Evolutionary conservation across 257 asterid genomes (phyloP), one percentile per base, ranked within the genome.

Genomic region (Thymus quinquecostatus): DNA sequence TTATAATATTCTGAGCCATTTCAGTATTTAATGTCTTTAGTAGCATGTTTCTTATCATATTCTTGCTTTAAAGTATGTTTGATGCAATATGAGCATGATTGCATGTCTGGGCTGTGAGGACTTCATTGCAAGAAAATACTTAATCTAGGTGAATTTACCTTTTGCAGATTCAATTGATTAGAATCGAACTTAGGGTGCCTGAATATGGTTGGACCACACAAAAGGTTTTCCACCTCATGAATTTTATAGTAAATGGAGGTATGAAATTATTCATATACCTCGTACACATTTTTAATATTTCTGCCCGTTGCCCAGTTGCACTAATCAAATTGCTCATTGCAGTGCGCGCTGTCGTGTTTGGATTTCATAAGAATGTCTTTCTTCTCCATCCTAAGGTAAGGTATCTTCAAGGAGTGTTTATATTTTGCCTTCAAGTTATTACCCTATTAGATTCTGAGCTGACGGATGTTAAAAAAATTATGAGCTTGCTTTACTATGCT

Each of bases 121-220:
- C 60, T 66, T 66, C 38, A 44, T 64, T 69, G 11, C 60, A 21
- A 51, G 59, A 66, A 44, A 56, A 3, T 40, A 47, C 51, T 7
- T 12, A 48, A 10, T 29, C 64, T 21, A 56, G 56, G 55, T 54
- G 72, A 55, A 32, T 78, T 75, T 56, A 61, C 68, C 29, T 43
- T 81, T n/a, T 86, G 86, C 91, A 95, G 99, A 78, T 95, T 57
- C 99, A 95, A 88, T 80, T 92, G 74, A 83, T 94, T 51, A 86
- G 97, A 77, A 94, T 94, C 56, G 91, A 92, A 72, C 81, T 82
- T 50, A 89, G 99, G 80, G 97, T 95, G 73, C 98, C 98, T 2
- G 97, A 88, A 79, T 95, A 87, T 87, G 97, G 99, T 55, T 94
- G 99, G 99, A 94, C 99, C 38, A 89, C 96, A 0, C 97, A 91